A percentile compares a stretch with the other conserved stretches of the same genome.
Evolutionary conservation across 495 filamentous ascomycete genomes (phyloP).

Genomic region (Penicillium ochrochloron): DNA sequence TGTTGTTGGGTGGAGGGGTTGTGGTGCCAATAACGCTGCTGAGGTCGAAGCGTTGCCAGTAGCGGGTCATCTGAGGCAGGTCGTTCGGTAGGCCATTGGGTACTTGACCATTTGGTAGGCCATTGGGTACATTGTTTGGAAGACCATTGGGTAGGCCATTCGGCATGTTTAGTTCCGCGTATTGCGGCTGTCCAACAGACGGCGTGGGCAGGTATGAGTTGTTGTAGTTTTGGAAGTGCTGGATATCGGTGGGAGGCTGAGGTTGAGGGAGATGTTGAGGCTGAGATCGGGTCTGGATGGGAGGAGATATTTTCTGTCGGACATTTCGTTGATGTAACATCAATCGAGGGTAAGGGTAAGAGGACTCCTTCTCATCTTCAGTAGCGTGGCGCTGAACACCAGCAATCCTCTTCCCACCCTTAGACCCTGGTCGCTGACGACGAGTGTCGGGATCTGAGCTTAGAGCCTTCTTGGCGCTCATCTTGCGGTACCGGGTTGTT

Average conservation of each 20-base stretch:
- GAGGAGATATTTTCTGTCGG: not conserved
- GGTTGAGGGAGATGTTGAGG: not conserved
- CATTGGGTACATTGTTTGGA: too few relatives aligned
- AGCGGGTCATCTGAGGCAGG: slow-evolving; percentile 15
- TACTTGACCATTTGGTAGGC: not conserved
- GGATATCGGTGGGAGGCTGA: not conserved
- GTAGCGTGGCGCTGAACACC: slow-evolving; percentile 29
- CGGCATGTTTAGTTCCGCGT: not conserved
- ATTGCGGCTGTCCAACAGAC: not conserved
- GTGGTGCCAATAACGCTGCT: slow-evolving; percentile 36
- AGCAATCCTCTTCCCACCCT: slow-evolving; percentile 55
- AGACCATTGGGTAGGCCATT: not conserved
- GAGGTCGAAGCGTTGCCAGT: slow-evolving; percentile 28
- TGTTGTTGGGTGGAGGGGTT: slow-evolving; percentile 28
- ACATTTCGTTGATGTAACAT: not conserved
- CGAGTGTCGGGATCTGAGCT: slow-evolving; percentile 50
- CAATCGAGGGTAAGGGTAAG: not conserved
- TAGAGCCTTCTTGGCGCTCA: slow-evolving; percentile 49
- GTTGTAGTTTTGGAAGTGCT: not conserved
- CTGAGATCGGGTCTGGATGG: not conserved
- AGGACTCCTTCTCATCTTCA: slow-evolving; percentile 20
- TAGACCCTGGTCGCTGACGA: slow-evolving; percentile 59
- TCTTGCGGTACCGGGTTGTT: slow-evolving; percentile 73
- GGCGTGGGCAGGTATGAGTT: not conserved
- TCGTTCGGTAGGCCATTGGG: not conserved